phyloP scores from a whole-genome alignment of 2,329 filamentous ascomycete genomes.

The Hymenoscyphus fructigenus region DNA sequence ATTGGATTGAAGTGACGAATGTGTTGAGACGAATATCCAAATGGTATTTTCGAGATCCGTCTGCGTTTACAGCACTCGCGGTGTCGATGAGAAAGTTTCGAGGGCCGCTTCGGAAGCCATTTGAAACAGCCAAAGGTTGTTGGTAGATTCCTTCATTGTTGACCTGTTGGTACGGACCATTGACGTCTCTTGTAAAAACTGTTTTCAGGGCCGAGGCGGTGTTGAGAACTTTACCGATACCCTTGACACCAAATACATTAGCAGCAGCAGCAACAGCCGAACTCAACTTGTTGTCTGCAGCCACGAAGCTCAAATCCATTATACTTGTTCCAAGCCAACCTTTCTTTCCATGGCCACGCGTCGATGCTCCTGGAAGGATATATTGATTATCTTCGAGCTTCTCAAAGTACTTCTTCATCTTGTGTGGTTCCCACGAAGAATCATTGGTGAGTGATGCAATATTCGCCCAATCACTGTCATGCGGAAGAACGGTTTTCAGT shows the following conservation, averaged over 20 bases:
- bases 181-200: constrained; percentile 19
- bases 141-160: constrained; percentile 24
- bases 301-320: constrained; percentile 14
- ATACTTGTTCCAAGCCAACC: constrained; percentile 32
- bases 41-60: constrained; percentile 23
- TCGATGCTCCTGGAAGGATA: not conserved
- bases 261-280: constrained; percentile 20
- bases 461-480: constrained; percentile 27
- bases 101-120: constrained; percentile 24
- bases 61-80: constrained; percentile 20
- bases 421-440: constrained; percentile 24
- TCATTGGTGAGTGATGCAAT: constrained; percentile 30
- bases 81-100: constrained; percentile 31
- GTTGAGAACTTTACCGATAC: constrained; percentile 14
- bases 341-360: constrained; percentile 19
- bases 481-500: constrained; percentile 25
- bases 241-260: constrained; percentile 7
- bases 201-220: constrained; percentile 13
- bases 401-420: constrained; percentile 26
- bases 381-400: constrained; percentile 15
- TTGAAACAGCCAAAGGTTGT: constrained; percentile 24
- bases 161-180: constrained; percentile 22
- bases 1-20: constrained; percentile 43
- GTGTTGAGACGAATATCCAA: constrained; percentile 25
- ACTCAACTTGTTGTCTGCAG: constrained; percentile 21